Evolutionary conservation across 495 filamentous ascomycete genomes (phyloP), one percentile per base, ranked within the genome.

Genomic region (Penicillium daleae): DNA sequence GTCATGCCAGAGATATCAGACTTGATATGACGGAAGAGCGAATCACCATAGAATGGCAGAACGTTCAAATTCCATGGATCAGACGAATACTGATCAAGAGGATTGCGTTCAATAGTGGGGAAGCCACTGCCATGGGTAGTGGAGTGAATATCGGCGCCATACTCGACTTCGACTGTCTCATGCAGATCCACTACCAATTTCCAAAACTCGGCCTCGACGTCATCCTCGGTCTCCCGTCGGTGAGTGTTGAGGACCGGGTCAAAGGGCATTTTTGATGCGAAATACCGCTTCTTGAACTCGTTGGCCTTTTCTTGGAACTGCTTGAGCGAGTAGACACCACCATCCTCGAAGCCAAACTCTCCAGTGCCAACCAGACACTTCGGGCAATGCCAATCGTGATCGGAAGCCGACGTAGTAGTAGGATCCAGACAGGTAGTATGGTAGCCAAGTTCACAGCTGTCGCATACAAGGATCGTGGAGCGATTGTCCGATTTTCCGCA

Each of bases 1-100:
- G 95, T 99, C 95, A 99, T 99, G 35, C 95, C 95, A n/a, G 95
- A 97, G 60, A 99, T 93, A 74, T 99, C 95, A 0, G 93, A 90
- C 71, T 98, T 98, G 81, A 98, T 97, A 72, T 99, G 91, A 55
- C 93, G 85, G 77, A 98, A 98, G 9, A 99, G 83, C 6, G 94
- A 97, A 44, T 97, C 93, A 0, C 90, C 86, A 70, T 97, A 88
- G 56, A 97, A 84, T 0, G 95, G 95, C 62, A 99, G 83, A 19
- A 96, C 88, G 71, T 97, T 99, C 61, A 99, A 81, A 68, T 99
- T 99, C 95, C 95, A 99, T 2, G 92, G 89, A 78, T 98, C 92
- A 0, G 85, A 87, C 0, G 94, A 87, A 74, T 97, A 96, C 0
- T 88, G 82, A 75, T 97, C 88, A 55, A 89, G 82, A 10, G 96